Percentiles rank a stretch among this genome's conserved stretches.
phyloP scores from a whole-genome alignment of 2,329 filamentous ascomycete genomes.

The Paecilomyces dactylethromorphus region DNA sequence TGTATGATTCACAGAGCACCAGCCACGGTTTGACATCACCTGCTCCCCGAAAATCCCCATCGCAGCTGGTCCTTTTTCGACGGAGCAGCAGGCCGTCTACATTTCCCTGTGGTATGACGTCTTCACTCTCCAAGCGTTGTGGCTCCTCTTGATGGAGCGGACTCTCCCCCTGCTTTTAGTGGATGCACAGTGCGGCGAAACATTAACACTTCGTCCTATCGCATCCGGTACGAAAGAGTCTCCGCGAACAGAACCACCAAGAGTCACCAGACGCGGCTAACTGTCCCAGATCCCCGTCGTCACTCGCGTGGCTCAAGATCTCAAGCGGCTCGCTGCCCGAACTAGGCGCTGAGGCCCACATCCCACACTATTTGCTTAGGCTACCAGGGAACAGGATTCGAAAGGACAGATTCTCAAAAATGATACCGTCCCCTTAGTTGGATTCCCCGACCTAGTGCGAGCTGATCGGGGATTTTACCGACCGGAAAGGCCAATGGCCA shows the following conservation, averaged over 20 bases:
- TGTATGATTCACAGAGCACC: background rate
- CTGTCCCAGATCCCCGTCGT: slow-evolving; percentile 2
- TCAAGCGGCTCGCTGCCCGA: slow-evolving; percentile 8
- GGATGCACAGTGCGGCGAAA: background rate
- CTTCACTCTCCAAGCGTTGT: background rate
- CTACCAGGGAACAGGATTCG: background rate
- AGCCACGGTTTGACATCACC: background rate
- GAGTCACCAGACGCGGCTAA: background rate
- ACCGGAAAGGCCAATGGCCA: background rate
- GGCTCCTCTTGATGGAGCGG: background rate
- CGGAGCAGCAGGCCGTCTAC: background rate
- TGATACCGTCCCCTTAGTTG: background rate
- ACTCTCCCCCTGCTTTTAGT: background rate
- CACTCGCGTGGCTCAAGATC: slow-evolving; percentile 18
- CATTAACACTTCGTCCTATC: background rate
- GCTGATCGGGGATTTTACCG: background rate
- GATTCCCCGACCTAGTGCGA: background rate
- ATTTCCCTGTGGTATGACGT: background rate
- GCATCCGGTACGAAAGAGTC: background rate
- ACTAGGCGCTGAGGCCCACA: slow-evolving; percentile 13
- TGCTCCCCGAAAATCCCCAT: background rate
- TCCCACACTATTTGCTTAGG: slow-evolving; percentile 3
- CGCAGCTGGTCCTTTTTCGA: background rate
- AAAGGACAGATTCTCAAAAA: background rate
- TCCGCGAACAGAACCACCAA: background rate